Percentiles rank a stretch among this genome's conserved stretches.
Conservation (phyloP, 345 rosid genomes). For the Erodium maritimum region DNA sequence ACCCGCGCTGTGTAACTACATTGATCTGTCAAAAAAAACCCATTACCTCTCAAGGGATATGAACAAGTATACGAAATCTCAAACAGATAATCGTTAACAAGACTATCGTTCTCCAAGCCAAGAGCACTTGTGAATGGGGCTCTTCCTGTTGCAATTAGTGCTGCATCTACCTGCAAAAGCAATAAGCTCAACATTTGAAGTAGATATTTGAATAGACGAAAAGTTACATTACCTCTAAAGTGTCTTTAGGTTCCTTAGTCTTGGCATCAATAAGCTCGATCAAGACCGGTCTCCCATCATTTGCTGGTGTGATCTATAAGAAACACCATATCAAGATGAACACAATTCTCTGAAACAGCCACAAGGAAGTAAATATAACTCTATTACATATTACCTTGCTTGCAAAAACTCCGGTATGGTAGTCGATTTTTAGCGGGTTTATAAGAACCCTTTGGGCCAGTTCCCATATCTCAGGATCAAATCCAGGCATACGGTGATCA, state of each 20-base stretch:
- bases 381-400: slow-evolving; percentile 69
- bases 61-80: too few species aligned
- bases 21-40: slow-evolving; percentile 45
- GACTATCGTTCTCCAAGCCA: slow-evolving; percentile 79
- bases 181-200: too few species aligned
- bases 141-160: slow-evolving; percentile 97
- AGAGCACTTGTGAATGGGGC: slow-evolving; percentile 98
- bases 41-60: slow-evolving; percentile 1
- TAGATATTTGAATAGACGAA: slow-evolving; percentile 1
- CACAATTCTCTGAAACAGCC: too few species aligned
- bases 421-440: slow-evolving; percentile 89
- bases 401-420: slow-evolving; percentile 92
- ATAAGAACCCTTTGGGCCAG: slow-evolving; percentile 90
- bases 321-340: neutral
- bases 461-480: slow-evolving; percentile 97
- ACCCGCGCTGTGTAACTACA: slow-evolving; percentile 82
- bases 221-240: slow-evolving; percentile 76
- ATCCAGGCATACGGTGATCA: slow-evolving; percentile 99
- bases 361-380: neutral
- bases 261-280: slow-evolving; percentile 98
- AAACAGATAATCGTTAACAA: slow-evolving; percentile 4
- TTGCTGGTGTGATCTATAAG: slow-evolving; percentile 82
- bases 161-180: slow-evolving; percentile 72
- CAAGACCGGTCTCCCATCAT: slow-evolving; percentile 82
- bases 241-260: slow-evolving; percentile 80